Evolutionary conservation across 208 protist species (phyloP).

Genomic region (Acanthamoeba triangularis): DNA sequence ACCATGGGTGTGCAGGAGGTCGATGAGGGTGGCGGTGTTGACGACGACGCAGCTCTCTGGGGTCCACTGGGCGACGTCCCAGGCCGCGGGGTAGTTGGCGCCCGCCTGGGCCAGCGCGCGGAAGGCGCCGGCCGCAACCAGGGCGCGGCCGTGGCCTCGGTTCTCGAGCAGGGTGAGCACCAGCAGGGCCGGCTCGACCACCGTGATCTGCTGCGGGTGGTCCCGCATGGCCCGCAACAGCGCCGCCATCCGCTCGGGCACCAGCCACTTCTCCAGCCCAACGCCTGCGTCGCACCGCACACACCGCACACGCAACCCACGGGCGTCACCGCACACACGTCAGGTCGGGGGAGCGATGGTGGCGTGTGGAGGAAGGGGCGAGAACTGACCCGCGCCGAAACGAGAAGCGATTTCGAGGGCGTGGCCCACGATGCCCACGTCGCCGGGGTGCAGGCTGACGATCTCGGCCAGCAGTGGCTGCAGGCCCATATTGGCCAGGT

Average conservation of each 20-base stretch:
- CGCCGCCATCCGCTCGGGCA: not conserved
- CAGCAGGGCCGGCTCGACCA: not conserved
- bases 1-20: not conserved
- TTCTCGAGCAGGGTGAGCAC: constrained; percentile 2
- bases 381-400: not conserved
- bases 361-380: not conserved
- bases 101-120: not conserved
- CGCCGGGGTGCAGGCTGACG: not conserved
- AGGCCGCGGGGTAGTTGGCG: not conserved
- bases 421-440: not conserved
- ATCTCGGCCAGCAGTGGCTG: not conserved
- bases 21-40: not conserved
- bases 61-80: not conserved
- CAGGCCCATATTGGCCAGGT: not conserved
- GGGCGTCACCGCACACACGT: too few relatives aligned
- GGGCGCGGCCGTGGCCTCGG: not conserved
- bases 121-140: not conserved
- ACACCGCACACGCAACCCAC: too few relatives aligned
- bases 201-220: not conserved
- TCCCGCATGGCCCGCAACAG: not conserved
- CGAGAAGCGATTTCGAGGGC: not conserved
- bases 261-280: not conserved
- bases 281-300: not conserved
- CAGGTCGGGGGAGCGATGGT: not conserved
- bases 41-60: not conserved